These are phyloP conservation scores for Parastagonospora nodorum DNA, from an alignment of 2,329 filamentous ascomycete species.

Conservation along the genomic window DNA sequence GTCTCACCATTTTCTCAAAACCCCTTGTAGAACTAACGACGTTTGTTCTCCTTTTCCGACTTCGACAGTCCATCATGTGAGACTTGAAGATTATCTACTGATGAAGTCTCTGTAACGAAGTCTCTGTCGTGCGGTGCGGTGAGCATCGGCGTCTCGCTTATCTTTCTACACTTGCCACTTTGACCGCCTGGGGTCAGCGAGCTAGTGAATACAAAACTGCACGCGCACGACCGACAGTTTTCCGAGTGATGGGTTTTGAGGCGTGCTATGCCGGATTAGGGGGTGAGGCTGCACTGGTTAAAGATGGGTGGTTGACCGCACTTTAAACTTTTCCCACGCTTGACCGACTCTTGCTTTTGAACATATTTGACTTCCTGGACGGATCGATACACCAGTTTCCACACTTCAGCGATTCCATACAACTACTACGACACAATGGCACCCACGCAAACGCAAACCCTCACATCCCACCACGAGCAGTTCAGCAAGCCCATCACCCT, in stretches of 20 bases:
- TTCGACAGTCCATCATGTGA: too few species aligned
- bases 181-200: constrained; percentile 9
- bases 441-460: constrained; percentile 34
- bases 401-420: too few species aligned
- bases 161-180: constrained; percentile 17
- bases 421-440: constrained; percentile 17
- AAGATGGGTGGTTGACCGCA: constrained; percentile 27
- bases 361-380: not conserved
- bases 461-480: constrained; percentile 23
- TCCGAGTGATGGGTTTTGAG: constrained; percentile 17
- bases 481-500: constrained; percentile 27
- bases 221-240: constrained; percentile 15
- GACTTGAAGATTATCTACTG: too few species aligned
- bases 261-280: not conserved
- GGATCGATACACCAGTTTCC: not conserved
- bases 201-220: not conserved
- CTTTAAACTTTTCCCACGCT: constrained; percentile 10
- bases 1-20: too few species aligned
- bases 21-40: too few species aligned
- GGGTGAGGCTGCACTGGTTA: constrained; percentile 9
- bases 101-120: too few species aligned
- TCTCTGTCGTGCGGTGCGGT: constrained; percentile 10
- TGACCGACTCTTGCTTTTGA: not conserved
- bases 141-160: constrained; percentile 28
- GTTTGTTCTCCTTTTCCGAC: too few species aligned